Conservation (phyloP, 305 asterid genomes). For the Ajuga reptans region DNA sequence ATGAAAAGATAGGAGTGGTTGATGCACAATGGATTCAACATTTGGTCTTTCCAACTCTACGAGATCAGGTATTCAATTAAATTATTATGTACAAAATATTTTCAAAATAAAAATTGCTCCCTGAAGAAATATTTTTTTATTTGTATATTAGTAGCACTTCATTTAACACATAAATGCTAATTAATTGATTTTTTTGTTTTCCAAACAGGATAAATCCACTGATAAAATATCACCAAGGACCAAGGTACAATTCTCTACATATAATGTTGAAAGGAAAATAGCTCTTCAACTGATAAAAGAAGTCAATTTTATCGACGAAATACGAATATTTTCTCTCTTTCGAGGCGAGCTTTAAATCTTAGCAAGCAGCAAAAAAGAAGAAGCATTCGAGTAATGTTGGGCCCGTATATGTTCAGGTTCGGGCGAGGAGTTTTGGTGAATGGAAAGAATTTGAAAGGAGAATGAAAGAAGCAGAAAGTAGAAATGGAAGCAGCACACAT, state of each 20-base stretch:
- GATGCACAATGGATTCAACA: conserved; percentile 50
- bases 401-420: conserved; percentile 17
- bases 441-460: conserved; percentile 31
- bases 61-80: conserved; percentile 23
- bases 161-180: neutral
- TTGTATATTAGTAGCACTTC: neutral
- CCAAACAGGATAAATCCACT: conserved; percentile 16
- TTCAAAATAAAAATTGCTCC: too few relatives aligned
- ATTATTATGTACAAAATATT: too few relatives aligned
- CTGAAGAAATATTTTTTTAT: too few relatives aligned
- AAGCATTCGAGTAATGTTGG: too few relatives aligned
- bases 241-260: conserved; percentile 26
- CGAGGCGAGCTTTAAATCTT: too few relatives aligned
- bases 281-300: too few relatives aligned
- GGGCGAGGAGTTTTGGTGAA: conserved; percentile 27
- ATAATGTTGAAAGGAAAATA: too few relatives aligned
- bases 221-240: conserved; percentile 16
- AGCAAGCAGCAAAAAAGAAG: too few relatives aligned
- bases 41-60: conserved; percentile 39
- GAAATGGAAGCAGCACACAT: neutral
- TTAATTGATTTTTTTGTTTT: neutral
- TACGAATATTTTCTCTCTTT: too few relatives aligned
- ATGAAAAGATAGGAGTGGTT: conserved; percentile 40
- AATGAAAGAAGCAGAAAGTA: conserved; percentile 27
- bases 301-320: too few relatives aligned